phyloP scores from a whole-genome alignment of 2,329 filamentous ascomycete genomes.

The Pleomassaria siparia region DNA sequence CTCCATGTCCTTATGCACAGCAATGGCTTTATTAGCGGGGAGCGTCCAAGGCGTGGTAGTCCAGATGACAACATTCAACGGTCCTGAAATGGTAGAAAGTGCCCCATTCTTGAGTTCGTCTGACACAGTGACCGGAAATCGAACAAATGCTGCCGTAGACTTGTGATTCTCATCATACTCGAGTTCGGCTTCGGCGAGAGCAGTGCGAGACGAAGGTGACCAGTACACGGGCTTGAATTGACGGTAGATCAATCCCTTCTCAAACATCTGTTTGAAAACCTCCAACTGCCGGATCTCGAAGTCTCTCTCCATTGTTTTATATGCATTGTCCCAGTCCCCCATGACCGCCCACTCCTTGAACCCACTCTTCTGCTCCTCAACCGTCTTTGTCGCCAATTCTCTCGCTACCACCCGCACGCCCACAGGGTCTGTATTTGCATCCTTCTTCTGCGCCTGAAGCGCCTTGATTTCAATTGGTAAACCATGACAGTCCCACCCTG shows the following conservation, averaged over 20 bases:
- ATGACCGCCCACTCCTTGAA: slow-evolving; percentile 77
- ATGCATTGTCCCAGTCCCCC: slow-evolving; percentile 76
- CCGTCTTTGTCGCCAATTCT: slow-evolving; percentile 66
- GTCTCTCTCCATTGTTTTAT: slow-evolving; percentile 75
- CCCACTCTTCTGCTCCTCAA: slow-evolving; percentile 70
- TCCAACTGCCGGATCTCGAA: slow-evolving; percentile 76
- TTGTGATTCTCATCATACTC: slow-evolving; percentile 78
- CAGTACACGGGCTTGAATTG: slow-evolving; percentile 84
- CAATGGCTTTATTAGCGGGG: slow-evolving; percentile 88
- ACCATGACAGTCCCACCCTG: slow-evolving; percentile 98
- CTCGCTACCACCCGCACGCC: slow-evolving; percentile 67
- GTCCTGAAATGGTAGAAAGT: slow-evolving; percentile 21
- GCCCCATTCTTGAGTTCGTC: slow-evolving; percentile 45
- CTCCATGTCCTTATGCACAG: slow-evolving; percentile 71
- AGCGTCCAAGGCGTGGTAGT: slow-evolving; percentile 98
- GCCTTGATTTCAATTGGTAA: slow-evolving; percentile 97
- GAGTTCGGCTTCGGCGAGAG: slow-evolving; percentile 80
- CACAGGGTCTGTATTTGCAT: slow-evolving; percentile 46
- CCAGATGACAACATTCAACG: slow-evolving; percentile 85
- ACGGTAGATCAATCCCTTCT: slow-evolving; percentile 71
- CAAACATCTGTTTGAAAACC: slow-evolving; percentile 75
- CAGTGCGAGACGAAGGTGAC: slow-evolving; percentile 77
- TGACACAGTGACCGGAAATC: slow-evolving; percentile 65
- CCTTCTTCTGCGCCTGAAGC: slow-evolving; percentile 60
- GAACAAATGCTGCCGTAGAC: slow-evolving; percentile 75